These are phyloP conservation scores for Eragrostis nindensis DNA, from an alignment of 176 grass and related monocot genomes.

Conservation along the genomic window DNA sequence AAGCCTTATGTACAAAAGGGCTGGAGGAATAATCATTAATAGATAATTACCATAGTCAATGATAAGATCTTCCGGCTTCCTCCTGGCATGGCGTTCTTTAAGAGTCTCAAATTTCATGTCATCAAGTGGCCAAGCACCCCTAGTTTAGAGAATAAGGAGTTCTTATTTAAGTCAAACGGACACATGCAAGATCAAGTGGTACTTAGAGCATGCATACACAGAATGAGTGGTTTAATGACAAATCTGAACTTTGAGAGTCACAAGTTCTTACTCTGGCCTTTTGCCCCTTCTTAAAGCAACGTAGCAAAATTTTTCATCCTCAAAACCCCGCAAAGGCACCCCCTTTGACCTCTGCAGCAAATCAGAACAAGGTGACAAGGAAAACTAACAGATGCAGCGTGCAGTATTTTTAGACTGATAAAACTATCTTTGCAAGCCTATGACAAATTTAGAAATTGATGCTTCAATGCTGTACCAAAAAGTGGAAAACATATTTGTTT, in stretches of 20 bases:
- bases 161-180: constrained; percentile 20
- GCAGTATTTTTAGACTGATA: not conserved
- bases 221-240: constrained; percentile 10
- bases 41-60: constrained; percentile 78
- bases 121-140: constrained; percentile 93
- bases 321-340: constrained; percentile 85
- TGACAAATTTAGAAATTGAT: not conserved
- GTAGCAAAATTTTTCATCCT: constrained; percentile 98
- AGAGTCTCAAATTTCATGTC: constrained; percentile 89
- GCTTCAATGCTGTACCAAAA: constrained; percentile 16
- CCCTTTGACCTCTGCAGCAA: constrained; percentile 78
- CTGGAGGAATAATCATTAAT: constrained; percentile 13
- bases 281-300: constrained; percentile 93
- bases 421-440: not conserved
- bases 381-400: not conserved
- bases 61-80: constrained; percentile 90
- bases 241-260: constrained; percentile 43
- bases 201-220: constrained; percentile 19
- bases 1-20: not conserved
- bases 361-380: constrained; percentile 21
- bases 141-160: constrained; percentile 38
- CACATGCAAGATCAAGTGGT: not conserved
- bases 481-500: constrained; percentile 13
- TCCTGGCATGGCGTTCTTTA: constrained; percentile 79
- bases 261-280: constrained; percentile 77